Evolutionary conservation across 805 yeast genomes (phyloP), one percentile per base, ranked within the genome.

Genomic region (Starmera pachycereana): DNA sequence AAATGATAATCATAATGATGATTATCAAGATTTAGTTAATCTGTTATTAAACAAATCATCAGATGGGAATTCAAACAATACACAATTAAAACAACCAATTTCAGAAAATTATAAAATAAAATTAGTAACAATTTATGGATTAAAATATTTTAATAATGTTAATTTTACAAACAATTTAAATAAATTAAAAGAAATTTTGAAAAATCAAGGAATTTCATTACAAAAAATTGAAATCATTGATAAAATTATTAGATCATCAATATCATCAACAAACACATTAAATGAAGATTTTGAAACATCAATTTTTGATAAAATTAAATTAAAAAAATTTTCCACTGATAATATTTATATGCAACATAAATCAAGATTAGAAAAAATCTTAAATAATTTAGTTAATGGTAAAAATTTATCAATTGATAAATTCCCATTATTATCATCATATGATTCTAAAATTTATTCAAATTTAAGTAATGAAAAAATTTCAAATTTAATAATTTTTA

Each of bases 281-380:
- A 56, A 56, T 14, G 62, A 59, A 22, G 27, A 22, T 22, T 22
- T 22, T 31, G 65, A 62, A 36, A 53, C 54, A 36, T 32, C 50
- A 14, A 49, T 54, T 18, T 54, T 54, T 36, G 57, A 54, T 28
- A 54, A 52, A 33, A 22, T 22, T 8, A 22, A 22, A 22, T 22
- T 22, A 8, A 22, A 22, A 5, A 22, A 22, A 22, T 22, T 22
- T 43, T 62, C 68, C 30, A 65, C 72, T 3, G 81, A 78, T 41
- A 84, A 83, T 52, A 76, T 90, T 6, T 92, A 78, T 63, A 88
- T 95, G 81, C 98, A 92, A 63, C 95, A 89, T 54, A 68, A 76
- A 35, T 96, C 98, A 8, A 67, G 85, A 40, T 60, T 92, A 37
- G 78, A 75, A 8, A 45, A 45, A 14, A 47, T 65, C 4, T 37